Conservation (phyloP, 352 stramenopile species). For the Aphanomyces invadans region DNA sequence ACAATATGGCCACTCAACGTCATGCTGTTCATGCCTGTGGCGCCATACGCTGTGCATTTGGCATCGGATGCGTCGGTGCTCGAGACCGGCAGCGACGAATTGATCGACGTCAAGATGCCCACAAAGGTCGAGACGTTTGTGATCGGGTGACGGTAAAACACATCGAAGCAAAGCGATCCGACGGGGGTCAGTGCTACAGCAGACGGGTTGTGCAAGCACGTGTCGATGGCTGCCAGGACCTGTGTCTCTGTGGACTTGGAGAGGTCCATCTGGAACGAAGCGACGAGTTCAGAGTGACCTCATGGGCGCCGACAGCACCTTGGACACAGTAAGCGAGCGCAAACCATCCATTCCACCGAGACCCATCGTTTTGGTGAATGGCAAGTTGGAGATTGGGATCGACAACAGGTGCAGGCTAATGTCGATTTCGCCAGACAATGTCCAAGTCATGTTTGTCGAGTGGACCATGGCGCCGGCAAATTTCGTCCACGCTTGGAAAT, state of each 20-base stretch:
- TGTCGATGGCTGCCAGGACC: constrained; percentile 10
- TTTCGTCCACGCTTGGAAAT: constrained; percentile 1
- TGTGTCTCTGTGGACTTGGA: not conserved
- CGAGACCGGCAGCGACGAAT: not conserved
- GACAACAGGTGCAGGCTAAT: constrained; percentile 16
- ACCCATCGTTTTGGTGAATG: not conserved
- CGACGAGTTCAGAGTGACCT: no score
- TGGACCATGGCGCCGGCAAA: constrained; percentile 18
- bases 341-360: constrained; percentile 14
- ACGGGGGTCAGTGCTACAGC: constrained; percentile 7
- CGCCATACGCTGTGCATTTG: not conserved
- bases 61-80: not conserved
- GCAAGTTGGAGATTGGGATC: not conserved
- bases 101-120: not conserved
- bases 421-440: constrained; percentile 4
- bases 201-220: constrained; percentile 19
- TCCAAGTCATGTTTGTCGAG: constrained; percentile 18
- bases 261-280: constrained; percentile 19
- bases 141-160: not conserved
- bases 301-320: constrained; percentile 4
- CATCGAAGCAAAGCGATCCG: constrained; percentile 16
- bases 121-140: not conserved
- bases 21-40: constrained; percentile 12
- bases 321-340: not conserved
- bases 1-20: constrained; percentile 4